phyloP scores from a whole-genome alignment of 2,329 filamentous ascomycete genomes.

The Annulohypoxylon truncatum region DNA sequence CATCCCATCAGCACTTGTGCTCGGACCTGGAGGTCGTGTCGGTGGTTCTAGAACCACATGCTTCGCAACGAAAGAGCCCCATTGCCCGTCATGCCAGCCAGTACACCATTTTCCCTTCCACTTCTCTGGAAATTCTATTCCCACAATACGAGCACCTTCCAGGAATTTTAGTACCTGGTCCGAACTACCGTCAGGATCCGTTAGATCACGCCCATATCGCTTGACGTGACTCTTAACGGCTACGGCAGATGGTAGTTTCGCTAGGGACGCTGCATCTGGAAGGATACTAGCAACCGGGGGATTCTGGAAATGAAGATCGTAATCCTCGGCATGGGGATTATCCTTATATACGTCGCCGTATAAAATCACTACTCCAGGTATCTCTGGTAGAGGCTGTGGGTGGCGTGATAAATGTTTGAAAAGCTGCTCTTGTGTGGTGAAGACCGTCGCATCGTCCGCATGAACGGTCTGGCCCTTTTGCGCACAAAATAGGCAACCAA shows the following conservation, averaged over 20 bases:
- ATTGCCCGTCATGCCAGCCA: slow-evolving; percentile 51
- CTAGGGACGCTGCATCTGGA: slow-evolving; percentile 43
- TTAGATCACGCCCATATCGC: slow-evolving; percentile 50
- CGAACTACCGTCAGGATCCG: slow-evolving; percentile 49
- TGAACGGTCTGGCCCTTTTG: slow-evolving; percentile 50
- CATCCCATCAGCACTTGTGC: slow-evolving; percentile 31
- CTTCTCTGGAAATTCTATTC: slow-evolving; percentile 50
- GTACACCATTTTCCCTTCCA: slow-evolving; percentile 53
- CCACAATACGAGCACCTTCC: slow-evolving; percentile 49
- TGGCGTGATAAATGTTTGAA: slow-evolving; percentile 55
- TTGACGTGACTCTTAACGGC: slow-evolving; percentile 52
- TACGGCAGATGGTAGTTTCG: slow-evolving; percentile 50
- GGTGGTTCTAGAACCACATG: slow-evolving; percentile 46
- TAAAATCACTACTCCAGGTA: slow-evolving; percentile 53
- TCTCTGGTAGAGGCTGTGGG: slow-evolving; percentile 54
- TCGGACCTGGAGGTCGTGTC: slow-evolving; percentile 38
- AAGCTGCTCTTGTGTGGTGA: slow-evolving; percentile 52
- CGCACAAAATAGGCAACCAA: slow-evolving; percentile 56
- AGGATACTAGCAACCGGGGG: slow-evolving; percentile 48
- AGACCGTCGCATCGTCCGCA: slow-evolving; percentile 58
- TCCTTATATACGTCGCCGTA: slow-evolving; percentile 49
- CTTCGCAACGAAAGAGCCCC: slow-evolving; percentile 48
- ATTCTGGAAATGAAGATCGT: slow-evolving; percentile 54
- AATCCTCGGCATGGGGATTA: slow-evolving; percentile 45
- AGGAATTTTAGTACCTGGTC: slow-evolving; percentile 56